phyloP scores from a whole-genome alignment of 441 rosid genomes.

The Jatropha podagrica region DNA sequence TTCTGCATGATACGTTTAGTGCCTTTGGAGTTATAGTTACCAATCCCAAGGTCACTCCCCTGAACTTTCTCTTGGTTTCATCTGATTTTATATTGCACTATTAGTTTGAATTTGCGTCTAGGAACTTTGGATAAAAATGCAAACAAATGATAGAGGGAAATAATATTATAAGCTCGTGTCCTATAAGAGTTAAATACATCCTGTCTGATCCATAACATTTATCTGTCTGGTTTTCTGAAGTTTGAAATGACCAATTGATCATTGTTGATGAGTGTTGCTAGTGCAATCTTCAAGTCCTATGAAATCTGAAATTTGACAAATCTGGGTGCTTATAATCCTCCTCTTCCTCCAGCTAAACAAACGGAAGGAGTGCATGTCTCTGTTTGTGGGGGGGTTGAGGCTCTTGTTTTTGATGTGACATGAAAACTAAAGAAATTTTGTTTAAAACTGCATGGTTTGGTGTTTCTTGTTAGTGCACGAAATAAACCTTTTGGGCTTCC shows the following conservation, averaged over 20 bases:
- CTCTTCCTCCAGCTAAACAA: neutral
- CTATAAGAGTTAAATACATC: neutral
- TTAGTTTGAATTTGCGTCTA: conserved; percentile 1
- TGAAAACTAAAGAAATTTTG: too few species aligned
- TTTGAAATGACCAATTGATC: conserved; percentile 1
- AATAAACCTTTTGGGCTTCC: neutral
- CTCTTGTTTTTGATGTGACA: neutral
- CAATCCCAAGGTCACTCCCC: conserved; percentile 75
- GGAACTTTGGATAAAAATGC: neutral
- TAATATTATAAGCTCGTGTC: neutral
- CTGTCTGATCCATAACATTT: neutral
- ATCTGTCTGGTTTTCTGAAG: conserved; percentile 1
- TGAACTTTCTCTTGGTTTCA: neutral
- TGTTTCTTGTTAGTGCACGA: neutral
- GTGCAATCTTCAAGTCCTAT: neutral
- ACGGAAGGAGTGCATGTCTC: neutral
- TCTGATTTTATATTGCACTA: neutral
- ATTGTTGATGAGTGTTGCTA: neutral
- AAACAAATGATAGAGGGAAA: neutral
- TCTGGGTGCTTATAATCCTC: neutral
- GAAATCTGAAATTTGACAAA: neutral
- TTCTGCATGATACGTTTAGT: conserved; percentile 90
- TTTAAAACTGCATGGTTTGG: neutral
- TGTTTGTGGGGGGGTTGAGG: neutral
- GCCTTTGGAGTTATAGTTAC: conserved; percentile 95